Percentiles rank a stretch among this genome's conserved stretches.
Evolutionary conservation across 768 basidiomycete genomes (phyloP).

Genomic region (Agrocybe praecox): DNA sequence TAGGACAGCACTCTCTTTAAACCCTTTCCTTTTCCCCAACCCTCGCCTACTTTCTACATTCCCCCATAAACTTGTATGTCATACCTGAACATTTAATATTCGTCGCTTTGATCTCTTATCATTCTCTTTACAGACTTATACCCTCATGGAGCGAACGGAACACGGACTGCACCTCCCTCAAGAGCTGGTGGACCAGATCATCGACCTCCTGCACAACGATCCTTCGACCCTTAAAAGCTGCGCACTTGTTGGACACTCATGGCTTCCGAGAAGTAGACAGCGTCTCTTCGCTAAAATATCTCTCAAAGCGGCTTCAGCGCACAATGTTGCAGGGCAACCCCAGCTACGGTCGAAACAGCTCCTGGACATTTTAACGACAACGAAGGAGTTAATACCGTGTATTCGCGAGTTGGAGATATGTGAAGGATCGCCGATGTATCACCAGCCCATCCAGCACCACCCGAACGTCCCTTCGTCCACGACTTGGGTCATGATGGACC

Average conservation of each 20-base stretch:
- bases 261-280: conserved; percentile 39
- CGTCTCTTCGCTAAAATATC: conserved; percentile 43
- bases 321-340: conserved; percentile 25
- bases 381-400: conserved; percentile 33
- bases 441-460: conserved; percentile 24
- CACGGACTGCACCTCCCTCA: conserved; percentile 36
- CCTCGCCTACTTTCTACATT: background rate
- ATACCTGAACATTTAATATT: background rate
- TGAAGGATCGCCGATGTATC: conserved; percentile 33
- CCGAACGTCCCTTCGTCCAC: conserved; percentile 30
- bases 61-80: background rate
- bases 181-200: conserved; percentile 48
- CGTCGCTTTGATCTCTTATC: background rate
- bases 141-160: conserved; percentile 7
- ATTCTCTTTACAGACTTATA: conserved; percentile 2
- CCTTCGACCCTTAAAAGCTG: conserved; percentile 30
- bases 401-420: conserved; percentile 41
- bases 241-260: conserved; percentile 38
- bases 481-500: conserved; percentile 41
- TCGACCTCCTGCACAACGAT: conserved; percentile 46
- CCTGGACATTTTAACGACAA: conserved; percentile 29
- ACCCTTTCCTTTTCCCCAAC: conserved; percentile 1
- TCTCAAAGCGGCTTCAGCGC: conserved; percentile 33
- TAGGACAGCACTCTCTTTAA: conserved; percentile 10
- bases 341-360: conserved; percentile 38